These are phyloP conservation scores for Lathyrus sativus DNA, from an alignment of 306 rosid species.

Conservation along the genomic window DNA sequence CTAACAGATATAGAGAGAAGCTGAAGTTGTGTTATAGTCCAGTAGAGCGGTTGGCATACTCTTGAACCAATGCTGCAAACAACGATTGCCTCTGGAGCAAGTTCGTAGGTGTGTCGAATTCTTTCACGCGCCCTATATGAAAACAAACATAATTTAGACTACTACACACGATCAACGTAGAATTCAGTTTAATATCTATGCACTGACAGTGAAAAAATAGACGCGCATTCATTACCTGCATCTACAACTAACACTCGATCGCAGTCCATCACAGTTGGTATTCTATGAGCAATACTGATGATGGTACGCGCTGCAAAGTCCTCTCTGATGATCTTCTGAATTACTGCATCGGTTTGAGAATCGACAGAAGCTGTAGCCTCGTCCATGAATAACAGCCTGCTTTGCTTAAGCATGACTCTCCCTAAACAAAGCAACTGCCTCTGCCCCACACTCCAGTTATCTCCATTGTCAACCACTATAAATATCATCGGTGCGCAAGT, in stretches of 20 bases:
- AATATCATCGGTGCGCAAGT: conserved; percentile 13
- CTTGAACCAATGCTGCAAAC: conserved; percentile 85
- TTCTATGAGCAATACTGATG: conserved; percentile 96
- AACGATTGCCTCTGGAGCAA: conserved; percentile 76
- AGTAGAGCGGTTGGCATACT: conserved; percentile 79
- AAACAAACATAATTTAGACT: background rate
- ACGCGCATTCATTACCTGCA: conserved; percentile 53
- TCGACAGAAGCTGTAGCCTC: conserved; percentile 98
- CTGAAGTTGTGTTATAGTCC: conserved; percentile 52
- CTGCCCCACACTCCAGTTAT: conserved; percentile 99
- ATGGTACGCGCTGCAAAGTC: conserved; percentile 85
- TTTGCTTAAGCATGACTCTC: conserved; percentile 86
- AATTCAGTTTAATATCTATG: background rate
- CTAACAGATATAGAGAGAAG: conserved; percentile 1
- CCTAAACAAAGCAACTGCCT: conserved; percentile 94
- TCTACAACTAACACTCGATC: conserved; percentile 78
- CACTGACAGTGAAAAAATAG: background rate
- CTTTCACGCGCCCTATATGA: conserved; percentile 66
- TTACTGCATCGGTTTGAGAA: conserved; percentile 88
- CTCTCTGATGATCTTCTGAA: conserved; percentile 86
- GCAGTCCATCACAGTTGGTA: conserved; percentile 97
- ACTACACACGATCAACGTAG: background rate
- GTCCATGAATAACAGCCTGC: conserved; percentile 87
- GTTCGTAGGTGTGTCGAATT: conserved; percentile 75
- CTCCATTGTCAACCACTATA: conserved; percentile 82